A percentile compares a stretch with the other conserved stretches of the same genome.
Evolutionary conservation across 345 rosid species (phyloP).

Genomic region (Cochlearia excelsa): DNA sequence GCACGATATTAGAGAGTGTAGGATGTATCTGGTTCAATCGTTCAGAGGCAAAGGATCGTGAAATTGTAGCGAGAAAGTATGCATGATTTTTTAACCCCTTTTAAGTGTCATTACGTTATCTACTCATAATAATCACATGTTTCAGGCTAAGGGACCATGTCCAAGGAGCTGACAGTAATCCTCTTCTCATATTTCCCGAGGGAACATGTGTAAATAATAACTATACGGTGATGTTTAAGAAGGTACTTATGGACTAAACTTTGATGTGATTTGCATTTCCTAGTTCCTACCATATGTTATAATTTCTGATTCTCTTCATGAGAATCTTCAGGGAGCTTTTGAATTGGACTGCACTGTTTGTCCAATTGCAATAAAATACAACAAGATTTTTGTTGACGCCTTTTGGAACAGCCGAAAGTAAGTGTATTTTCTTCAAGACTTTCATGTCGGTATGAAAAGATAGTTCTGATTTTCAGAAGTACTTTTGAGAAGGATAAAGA

Average conservation of each 20-base stretch:
- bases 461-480: neutral
- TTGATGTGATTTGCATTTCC: neutral
- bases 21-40: constrained; percentile 99
- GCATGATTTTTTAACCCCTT: constrained; percentile 18
- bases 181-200: constrained; percentile 98
- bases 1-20: constrained; percentile 92
- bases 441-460: neutral
- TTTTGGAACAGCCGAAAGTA: constrained; percentile 99
- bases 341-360: constrained; percentile 95
- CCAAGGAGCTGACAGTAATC: constrained; percentile 83
- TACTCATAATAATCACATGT: constrained; percentile 22
- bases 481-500: constrained; percentile 5
- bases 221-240: constrained; percentile 97
- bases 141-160: constrained; percentile 92
- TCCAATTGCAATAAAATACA: constrained; percentile 95
- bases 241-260: constrained; percentile 45
- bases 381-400: constrained; percentile 95
- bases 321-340: constrained; percentile 76
- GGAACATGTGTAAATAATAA: constrained; percentile 97
- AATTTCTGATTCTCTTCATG: constrained; percentile 29
- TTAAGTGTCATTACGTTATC: neutral
- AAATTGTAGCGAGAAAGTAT: constrained; percentile 89
- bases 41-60: constrained; percentile 93
- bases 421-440: constrained; percentile 27
- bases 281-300: neutral